Base-by-base conservation (phyloP, 176 grass and related monocot species). In the Bromus sterilis region DNA sequence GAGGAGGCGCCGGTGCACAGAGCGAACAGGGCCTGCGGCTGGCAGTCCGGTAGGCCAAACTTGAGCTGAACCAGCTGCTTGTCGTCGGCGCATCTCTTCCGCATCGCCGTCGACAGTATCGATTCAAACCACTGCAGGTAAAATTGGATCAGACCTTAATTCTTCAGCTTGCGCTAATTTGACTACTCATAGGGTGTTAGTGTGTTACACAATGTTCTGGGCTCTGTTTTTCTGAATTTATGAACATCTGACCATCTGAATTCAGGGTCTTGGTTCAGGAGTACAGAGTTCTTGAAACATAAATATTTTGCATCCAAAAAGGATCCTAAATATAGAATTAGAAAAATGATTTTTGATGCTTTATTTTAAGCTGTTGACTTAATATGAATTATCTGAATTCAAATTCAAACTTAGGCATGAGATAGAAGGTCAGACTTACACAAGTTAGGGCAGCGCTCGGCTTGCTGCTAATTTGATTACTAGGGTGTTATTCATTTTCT, bases 1-100 rank as follows among this genome's bases (percentile, higher is more conserved):
- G 92, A 93, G 63, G 88, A 94, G 75, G 92, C 89, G 73, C 93
- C 96, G 4, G 91, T 95, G 81, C 93, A 99, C 31, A 99, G 76
- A 14, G 89, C 85, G 31, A 99, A 99, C 36, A 98, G 73, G 75
- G 86, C 90, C 43, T 93, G 92, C 29, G 90, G 90, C 53, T 98
- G 86, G 75, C 86, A 93, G 11, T 87, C 86, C 10, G 42, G 55
- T 24, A 98, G 64, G 48, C 86, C 88, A 5, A 89, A 89, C 21
- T 92, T 92, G 34, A 89, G 91, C 56, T 84, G 87, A 35, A 90
- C 77, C 16, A 93, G 80, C 25, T 93, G 92, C 90, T 95, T 99
- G 75, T 98, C 96, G 32, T 93, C 90, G 1, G 84, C 76, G 65
- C 72, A 91, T 78, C 83, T 98, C 88, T 93, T 98, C 80, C 88